Conservation (phyloP, 164 flowering plant species). For the Piper betle region DNA sequence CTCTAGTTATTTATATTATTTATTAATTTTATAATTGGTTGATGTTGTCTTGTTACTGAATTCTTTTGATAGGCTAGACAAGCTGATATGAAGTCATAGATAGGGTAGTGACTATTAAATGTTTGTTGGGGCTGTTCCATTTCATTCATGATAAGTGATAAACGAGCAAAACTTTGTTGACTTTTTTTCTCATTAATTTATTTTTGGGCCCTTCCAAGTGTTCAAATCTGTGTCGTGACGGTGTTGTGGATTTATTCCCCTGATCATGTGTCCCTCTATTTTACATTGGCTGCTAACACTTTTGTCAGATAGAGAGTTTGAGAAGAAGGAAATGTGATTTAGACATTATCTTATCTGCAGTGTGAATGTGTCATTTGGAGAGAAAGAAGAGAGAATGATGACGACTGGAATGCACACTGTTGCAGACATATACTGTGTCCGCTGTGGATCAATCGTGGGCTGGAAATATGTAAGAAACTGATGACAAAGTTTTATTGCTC, state of each 20-base stretch:
- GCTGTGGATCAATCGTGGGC: slow-evolving; percentile 67
- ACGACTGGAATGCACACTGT: slow-evolving; percentile 73
- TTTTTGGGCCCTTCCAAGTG: too few relatives aligned
- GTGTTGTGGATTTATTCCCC: too few relatives aligned
- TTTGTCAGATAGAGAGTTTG: neutral
- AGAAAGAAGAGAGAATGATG: slow-evolving; percentile 58
- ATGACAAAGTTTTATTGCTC: neutral
- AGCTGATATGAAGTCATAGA: too few relatives aligned
- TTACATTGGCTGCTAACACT: neutral
- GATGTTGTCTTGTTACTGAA: neutral
- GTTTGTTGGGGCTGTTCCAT: too few relatives aligned
- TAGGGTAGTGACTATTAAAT: too few relatives aligned
- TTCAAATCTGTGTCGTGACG: too few relatives aligned
- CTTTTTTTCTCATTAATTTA: too few relatives aligned
- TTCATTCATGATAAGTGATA: too few relatives aligned
- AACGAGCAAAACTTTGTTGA: too few relatives aligned
- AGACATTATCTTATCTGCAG: slow-evolving; percentile 16
- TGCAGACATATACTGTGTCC: slow-evolving; percentile 62
- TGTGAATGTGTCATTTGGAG: slow-evolving; percentile 53
- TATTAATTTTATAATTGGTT: neutral
- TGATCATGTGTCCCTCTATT: too few relatives aligned
- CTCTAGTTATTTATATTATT: neutral
- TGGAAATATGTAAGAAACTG: slow-evolving; percentile 69
- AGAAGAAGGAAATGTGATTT: neutral
- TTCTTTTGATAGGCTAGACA: too few relatives aligned